Conservation (phyloP, 1,284 basidiomycete genomes). For the Nidula niveotomentosa region DNA sequence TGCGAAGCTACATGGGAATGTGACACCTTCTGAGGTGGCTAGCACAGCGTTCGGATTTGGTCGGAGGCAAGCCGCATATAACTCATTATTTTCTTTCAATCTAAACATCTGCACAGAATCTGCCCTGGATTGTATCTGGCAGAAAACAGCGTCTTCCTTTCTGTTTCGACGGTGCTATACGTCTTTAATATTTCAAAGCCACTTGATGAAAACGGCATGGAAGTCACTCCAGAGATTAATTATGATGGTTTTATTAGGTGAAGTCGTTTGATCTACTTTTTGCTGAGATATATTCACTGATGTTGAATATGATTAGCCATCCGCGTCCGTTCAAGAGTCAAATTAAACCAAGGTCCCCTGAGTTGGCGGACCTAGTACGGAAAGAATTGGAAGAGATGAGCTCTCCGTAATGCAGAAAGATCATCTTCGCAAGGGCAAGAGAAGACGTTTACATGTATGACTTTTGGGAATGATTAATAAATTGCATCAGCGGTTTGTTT, state of each 20-base stretch:
- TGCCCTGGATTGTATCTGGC: not conserved
- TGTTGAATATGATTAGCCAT: not conserved
- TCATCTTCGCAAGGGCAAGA: too few species aligned
- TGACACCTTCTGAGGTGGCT: not conserved
- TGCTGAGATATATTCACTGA: not conserved
- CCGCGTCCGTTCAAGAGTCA: not conserved
- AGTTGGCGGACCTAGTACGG: not conserved
- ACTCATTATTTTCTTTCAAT: not conserved
- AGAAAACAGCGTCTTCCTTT: not conserved
- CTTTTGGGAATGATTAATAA: too few species aligned
- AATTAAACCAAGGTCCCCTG: not conserved
- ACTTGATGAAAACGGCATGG: not conserved
- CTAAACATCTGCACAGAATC: not conserved
- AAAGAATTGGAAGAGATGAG: not conserved
- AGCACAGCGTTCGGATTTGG: not conserved
- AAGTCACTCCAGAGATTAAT: not conserved
- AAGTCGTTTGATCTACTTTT: not conserved
- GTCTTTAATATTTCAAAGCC: not conserved
- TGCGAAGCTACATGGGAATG: not conserved
- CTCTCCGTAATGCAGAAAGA: not conserved
- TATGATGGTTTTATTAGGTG: conserved; percentile 1
- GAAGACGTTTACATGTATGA: too few species aligned
- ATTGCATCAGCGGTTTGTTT: too few species aligned
- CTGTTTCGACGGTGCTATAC: not conserved
- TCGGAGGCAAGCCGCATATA: not conserved